phyloP scores from a whole-genome alignment of 1,284 basidiomycete genomes.

The Marasmius tenuissimus region DNA sequence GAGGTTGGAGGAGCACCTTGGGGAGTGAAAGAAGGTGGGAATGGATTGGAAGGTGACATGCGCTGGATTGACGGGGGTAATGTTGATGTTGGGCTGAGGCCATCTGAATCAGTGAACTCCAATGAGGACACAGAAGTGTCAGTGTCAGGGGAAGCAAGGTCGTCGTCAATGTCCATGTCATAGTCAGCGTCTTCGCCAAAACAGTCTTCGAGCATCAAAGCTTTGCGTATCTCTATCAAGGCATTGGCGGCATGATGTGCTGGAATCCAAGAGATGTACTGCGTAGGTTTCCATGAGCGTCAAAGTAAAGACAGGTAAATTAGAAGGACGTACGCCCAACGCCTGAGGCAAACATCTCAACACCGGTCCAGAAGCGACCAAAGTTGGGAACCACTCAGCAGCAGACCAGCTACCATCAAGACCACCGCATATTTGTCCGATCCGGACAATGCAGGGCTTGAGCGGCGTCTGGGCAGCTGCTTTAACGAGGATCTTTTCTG shows the following conservation, averaged over 20 bases:
- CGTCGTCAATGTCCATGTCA: neutral
- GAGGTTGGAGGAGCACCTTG: neutral
- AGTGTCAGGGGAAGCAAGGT: neutral
- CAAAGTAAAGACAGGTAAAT: neutral
- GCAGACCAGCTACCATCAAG: conserved; percentile 10
- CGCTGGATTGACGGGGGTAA: neutral
- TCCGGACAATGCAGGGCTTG: conserved; percentile 17
- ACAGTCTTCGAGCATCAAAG: neutral
- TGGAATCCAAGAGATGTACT: conserved; percentile 14
- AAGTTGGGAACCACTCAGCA: neutral
- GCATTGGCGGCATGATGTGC: conserved; percentile 13
- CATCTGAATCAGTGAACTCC: neutral
- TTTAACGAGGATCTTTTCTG: conserved; percentile 20
- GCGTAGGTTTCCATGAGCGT: neutral
- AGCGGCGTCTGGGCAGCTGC: conserved; percentile 17
- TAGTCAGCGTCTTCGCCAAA: neutral
- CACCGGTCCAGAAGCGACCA: conserved; percentile 1
- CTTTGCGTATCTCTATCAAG: conserved; percentile 11
- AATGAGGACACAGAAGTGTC: neutral
- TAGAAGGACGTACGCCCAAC: neutral
- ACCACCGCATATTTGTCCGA: conserved; percentile 21
- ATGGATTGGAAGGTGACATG: neutral
- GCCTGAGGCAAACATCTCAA: conserved; percentile 6
- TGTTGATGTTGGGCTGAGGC: no score
- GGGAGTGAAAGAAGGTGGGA: neutral